These are phyloP conservation scores for Aspergillus campestris DNA, from an alignment of 495 filamentous ascomycete genomes.

Conservation along the genomic window DNA sequence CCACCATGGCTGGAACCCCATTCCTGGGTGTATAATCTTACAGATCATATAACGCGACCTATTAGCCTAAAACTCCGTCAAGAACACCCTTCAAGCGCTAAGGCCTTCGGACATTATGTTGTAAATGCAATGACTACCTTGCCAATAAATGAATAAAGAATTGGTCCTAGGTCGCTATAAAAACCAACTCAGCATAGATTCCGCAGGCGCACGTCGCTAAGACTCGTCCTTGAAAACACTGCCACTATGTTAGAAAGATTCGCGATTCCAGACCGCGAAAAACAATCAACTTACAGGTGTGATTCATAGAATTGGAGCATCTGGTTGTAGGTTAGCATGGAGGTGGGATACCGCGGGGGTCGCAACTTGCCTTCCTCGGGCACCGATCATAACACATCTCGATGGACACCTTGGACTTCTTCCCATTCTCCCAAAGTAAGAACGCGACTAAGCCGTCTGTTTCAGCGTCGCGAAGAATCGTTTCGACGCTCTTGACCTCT, in stretches of 20 bases:
- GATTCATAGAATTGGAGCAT: slow-evolving; percentile 42
- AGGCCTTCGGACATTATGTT: background rate
- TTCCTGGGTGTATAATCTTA: slow-evolving; percentile 5
- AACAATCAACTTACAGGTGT: slow-evolving; percentile 30
- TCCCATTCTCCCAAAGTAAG: slow-evolving; percentile 48
- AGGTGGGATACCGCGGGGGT: background rate
- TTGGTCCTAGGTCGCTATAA: too few species aligned
- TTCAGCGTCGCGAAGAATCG: slow-evolving; percentile 43
- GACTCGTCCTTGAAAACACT: slow-evolving; percentile 33
- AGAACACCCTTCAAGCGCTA: slow-evolving; percentile 6
- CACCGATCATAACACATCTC: slow-evolving; percentile 35
- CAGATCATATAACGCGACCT: background rate
- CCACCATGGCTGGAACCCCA: background rate
- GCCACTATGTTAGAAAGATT: slow-evolving; percentile 13
- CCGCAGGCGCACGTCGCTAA: too few species aligned
- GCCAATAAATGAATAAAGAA: background rate
- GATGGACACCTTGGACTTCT: slow-evolving; percentile 28
- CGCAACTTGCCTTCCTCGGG: slow-evolving; percentile 23
- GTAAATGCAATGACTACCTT: background rate
- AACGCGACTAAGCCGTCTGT: slow-evolving; percentile 37
- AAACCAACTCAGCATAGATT: too few species aligned
- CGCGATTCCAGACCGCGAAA: background rate
- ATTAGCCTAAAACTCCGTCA: background rate
- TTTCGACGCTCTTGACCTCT: slow-evolving; percentile 45
- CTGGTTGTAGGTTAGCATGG: slow-evolving; percentile 16